A percentile compares a stretch with the other conserved stretches of the same genome.
phyloP scores from a whole-genome alignment of 257 asterid genomes.

The Hygrophila difformis region DNA sequence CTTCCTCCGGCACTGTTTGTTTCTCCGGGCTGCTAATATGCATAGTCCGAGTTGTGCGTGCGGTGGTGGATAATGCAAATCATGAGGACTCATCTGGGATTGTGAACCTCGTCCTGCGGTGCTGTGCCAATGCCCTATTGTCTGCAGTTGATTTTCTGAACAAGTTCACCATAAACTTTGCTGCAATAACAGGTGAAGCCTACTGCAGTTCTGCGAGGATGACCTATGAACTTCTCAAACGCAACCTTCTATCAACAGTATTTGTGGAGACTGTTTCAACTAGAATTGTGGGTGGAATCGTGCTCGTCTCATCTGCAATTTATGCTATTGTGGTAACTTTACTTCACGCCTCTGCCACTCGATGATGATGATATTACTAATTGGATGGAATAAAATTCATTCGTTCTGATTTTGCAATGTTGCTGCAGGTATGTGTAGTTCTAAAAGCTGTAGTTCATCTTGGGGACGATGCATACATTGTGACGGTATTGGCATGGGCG shows the following conservation, averaged over 20 bases:
- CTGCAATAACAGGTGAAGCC: constrained; percentile 94
- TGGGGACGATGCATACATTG: constrained; percentile 61
- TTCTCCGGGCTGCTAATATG: constrained; percentile 68
- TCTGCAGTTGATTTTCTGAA: constrained; percentile 77
- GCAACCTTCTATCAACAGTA: constrained; percentile 88
- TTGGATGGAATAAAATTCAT: too few relatives aligned
- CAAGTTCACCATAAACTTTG: constrained; percentile 84
- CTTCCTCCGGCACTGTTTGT: constrained; percentile 90
- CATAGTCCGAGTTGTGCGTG: constrained; percentile 60
- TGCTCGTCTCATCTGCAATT: constrained; percentile 70
- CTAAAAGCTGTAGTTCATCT: constrained; percentile 48
- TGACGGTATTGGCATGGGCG: constrained; percentile 69
- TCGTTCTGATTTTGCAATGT: too few relatives aligned
- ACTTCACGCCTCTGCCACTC: constrained; percentile 7
- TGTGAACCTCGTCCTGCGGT: constrained; percentile 64
- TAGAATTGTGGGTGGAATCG: constrained; percentile 70
- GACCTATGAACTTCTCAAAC: constrained; percentile 88
- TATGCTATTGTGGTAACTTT: constrained; percentile 73
- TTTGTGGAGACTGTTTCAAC: constrained; percentile 91
- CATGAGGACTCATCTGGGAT: constrained; percentile 75
- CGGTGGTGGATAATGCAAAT: constrained; percentile 82
- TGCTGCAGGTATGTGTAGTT: constrained; percentile 70
- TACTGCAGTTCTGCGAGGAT: constrained; percentile 83
- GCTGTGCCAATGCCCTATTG: constrained; percentile 61
- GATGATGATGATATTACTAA: not conserved